Percentiles rank a stretch among this genome's conserved stretches.
Evolutionary conservation across 106 monocot species (phyloP).

Genomic region (Apostasia ramifera): DNA sequence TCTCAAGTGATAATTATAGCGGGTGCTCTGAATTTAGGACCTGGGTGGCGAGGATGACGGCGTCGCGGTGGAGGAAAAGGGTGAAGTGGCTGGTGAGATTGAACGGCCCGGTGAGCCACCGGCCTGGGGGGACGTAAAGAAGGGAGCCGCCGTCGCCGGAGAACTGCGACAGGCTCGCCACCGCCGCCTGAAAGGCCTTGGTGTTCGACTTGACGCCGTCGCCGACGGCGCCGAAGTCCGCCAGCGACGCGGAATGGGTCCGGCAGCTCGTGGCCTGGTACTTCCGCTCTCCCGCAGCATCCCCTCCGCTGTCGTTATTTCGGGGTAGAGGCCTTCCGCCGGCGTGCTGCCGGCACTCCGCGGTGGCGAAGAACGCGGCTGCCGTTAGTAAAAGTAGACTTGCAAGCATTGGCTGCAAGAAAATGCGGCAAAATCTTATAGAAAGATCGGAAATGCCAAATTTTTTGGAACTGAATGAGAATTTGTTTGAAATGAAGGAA

Average conservation of each 20-base stretch:
- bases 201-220: conserved; percentile 86
- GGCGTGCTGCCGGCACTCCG: neutral
- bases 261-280: conserved; percentile 44
- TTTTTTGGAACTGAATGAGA: too few relatives aligned
- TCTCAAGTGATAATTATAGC: neutral
- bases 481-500: too few relatives aligned
- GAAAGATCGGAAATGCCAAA: too few relatives aligned
- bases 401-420: too few relatives aligned
- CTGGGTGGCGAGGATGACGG: conserved; percentile 58
- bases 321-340: neutral
- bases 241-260: conserved; percentile 43
- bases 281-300: neutral
- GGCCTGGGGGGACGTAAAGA: conserved; percentile 53
- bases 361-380: neutral
- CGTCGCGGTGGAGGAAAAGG: conserved; percentile 55
- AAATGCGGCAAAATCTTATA: too few relatives aligned
- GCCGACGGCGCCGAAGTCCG: conserved; percentile 81
- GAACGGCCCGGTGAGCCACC: conserved; percentile 63
- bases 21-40: neutral
- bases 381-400: neutral
- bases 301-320: neutral
- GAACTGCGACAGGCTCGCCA: conserved; percentile 31
- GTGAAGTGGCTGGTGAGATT: conserved; percentile 61
- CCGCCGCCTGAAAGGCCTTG: conserved; percentile 44
- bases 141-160: conserved; percentile 34